A percentile compares a stretch with the other conserved stretches of the same genome.
Conservation (phyloP, 768 basidiomycete genomes). For the Russula earlei region DNA sequence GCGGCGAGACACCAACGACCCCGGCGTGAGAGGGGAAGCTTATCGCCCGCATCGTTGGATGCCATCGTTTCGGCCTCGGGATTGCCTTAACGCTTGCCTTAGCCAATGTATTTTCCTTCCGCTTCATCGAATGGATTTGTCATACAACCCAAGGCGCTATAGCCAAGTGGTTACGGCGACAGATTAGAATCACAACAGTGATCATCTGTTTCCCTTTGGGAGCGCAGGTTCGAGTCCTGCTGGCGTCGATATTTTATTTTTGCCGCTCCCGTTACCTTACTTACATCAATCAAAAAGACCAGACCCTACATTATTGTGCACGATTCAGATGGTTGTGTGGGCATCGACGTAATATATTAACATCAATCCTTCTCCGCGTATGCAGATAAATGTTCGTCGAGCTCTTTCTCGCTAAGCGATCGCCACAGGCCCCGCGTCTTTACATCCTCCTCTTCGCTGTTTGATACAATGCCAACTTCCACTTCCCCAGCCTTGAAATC, state of each 20-base stretch:
- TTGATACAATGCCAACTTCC: constrained; percentile 90
- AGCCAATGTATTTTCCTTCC: too few species aligned
- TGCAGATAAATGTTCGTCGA: constrained; percentile 71
- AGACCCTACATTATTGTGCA: too few species aligned
- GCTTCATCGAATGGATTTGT: too few species aligned
- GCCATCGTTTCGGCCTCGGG: too few species aligned
- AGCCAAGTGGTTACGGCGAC: constrained; percentile 76
- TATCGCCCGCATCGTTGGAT: too few species aligned
- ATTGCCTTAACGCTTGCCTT: too few species aligned
- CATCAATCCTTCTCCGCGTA: constrained; percentile 85
- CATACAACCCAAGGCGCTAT: too few species aligned
- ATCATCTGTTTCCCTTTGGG: constrained; percentile 21
- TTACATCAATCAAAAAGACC: too few species aligned
- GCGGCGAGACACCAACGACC: background rate
- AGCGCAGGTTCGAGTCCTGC: constrained; percentile 23
- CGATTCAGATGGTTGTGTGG: too few species aligned
- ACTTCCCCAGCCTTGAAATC: constrained; percentile 95
- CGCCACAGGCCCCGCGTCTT: constrained; percentile 74
- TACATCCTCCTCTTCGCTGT: constrained; percentile 56
- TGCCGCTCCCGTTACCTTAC: background rate
- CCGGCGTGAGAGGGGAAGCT: too few species aligned
- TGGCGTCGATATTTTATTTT: constrained; percentile 17
- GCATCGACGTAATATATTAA: too few species aligned
- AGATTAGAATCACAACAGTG: constrained; percentile 42
- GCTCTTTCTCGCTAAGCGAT: constrained; percentile 65